Conservation (phyloP, 768 basidiomycete genomes). For the Boletus rufocinnamomeus region DNA sequence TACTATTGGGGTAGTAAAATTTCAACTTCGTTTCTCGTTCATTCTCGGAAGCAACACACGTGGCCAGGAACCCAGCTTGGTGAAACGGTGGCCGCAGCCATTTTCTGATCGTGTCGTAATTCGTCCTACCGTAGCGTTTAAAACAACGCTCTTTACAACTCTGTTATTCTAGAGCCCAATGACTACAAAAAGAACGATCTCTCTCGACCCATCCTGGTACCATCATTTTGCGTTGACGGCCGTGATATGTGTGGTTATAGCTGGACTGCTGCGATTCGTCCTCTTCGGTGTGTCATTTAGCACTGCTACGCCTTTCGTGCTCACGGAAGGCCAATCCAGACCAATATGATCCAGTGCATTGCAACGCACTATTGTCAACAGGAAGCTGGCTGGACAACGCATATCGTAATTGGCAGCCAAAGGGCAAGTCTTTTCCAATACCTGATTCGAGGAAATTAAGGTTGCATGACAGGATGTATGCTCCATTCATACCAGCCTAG, state of each 20-base stretch:
- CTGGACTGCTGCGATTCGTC: conserved; percentile 45
- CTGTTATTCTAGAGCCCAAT: conserved; percentile 18
- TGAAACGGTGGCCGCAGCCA: neutral
- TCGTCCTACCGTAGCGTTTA: neutral
- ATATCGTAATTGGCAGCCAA: conserved; percentile 82
- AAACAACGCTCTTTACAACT: neutral
- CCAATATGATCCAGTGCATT: conserved; percentile 70
- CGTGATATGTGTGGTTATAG: conserved; percentile 41
- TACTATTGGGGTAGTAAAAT: neutral
- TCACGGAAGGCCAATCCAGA: conserved; percentile 44
- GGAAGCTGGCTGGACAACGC: conserved; percentile 78
- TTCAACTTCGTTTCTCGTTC: neutral
- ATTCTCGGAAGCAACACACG: neutral
- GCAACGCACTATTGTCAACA: conserved; percentile 64
- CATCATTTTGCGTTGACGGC: conserved; percentile 48
- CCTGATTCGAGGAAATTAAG: conserved; percentile 8
- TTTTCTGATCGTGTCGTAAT: neutral
- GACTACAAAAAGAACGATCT: conserved; percentile 33
- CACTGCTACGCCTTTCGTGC: conserved; percentile 2
- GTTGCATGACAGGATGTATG: conserved; percentile 67
- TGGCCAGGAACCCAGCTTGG: neutral
- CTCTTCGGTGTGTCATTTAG: conserved; percentile 43
- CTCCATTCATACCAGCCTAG: conserved; percentile 60
- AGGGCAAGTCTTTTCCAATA: conserved; percentile 50
- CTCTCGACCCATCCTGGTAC: conserved; percentile 50